phyloP scores from a whole-genome alignment of 495 filamentous ascomycete species.

The Cercophora samala region DNA sequence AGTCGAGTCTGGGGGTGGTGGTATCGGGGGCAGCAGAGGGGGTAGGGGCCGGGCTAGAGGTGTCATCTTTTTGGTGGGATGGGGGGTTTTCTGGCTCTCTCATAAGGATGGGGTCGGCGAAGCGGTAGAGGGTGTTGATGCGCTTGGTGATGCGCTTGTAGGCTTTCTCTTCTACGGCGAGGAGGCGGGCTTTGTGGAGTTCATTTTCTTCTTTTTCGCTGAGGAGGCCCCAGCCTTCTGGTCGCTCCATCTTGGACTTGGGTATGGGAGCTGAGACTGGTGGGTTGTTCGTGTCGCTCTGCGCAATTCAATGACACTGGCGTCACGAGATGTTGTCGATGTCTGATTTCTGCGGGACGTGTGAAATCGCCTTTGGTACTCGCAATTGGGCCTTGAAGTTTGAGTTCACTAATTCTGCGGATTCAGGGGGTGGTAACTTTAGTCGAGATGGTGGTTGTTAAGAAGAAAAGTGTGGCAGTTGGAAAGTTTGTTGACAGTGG shows the following conservation, averaged over 20 bases:
- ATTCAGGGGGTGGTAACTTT: not conserved
- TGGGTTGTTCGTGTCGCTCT: not conserved
- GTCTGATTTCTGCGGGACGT: not conserved
- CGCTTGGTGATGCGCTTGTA: slow-evolving; percentile 87
- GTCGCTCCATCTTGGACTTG: slow-evolving; percentile 21
- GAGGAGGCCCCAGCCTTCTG: slow-evolving; percentile 39
- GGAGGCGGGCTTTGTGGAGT: slow-evolving; percentile 84
- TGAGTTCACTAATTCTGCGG: not conserved
- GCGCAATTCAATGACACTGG: not conserved
- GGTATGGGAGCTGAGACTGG: not conserved
- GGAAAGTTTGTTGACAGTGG: not conserved
- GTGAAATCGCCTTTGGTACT: not conserved
- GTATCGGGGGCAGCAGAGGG: slow-evolving; percentile 21
- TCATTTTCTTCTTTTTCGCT: slow-evolving; percentile 64
- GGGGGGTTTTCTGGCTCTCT: slow-evolving; percentile 55
- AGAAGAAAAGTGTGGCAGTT: not conserved
- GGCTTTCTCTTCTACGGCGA: slow-evolving; percentile 87
- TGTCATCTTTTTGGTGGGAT: slow-evolving; percentile 17
- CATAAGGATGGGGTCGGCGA: slow-evolving; percentile 65
- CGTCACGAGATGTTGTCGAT: not conserved
- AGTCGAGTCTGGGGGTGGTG: slow-evolving; percentile 38
- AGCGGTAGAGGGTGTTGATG: slow-evolving; percentile 59
- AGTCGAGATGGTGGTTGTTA: not conserved
- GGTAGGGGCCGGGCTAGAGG: slow-evolving; percentile 25
- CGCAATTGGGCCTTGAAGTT: not conserved